Evolutionary conservation across 1,284 basidiomycete species (phyloP), one percentile per base, ranked within the genome.

Genomic region (Chalciporus sp.): DNA sequence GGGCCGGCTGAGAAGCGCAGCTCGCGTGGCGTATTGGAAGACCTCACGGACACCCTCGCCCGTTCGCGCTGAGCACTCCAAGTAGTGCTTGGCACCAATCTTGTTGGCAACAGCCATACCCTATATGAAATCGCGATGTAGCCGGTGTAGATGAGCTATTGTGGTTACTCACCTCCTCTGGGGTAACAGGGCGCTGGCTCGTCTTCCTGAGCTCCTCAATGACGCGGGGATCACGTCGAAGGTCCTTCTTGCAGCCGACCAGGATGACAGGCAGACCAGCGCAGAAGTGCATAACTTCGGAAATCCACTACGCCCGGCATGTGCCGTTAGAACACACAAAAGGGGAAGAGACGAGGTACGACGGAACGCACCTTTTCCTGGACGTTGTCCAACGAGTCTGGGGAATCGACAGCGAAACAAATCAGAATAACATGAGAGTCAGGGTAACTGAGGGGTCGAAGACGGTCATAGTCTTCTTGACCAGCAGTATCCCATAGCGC

Each of bases 401-500:
- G 94, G 52, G 88, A 92, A 78, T 96, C 94, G 60, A 95, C 86
- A 41, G 93, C 90, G 70, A 95, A 96, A 73, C 93, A 95, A 73
- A 96, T 94, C 57, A 96, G 83, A 73, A 95, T 93, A 69, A 95
- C 93, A 71, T 95, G 89, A 20, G 92, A 92, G 76, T 95, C 93
- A 39, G 92, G 93, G 76, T 95, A 95, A 57, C 86, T 90, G 61
- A 95, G 84, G 55, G 94, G 94, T 65, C 94, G 85, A 64, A 96
- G 86, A 66, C 94, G 91, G 75, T 95, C 93, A 70, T 89, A 91
- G 71, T 86, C 85, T 74, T 95, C 94, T 73, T 95, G 93, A 53
- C 94, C 94, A 26, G 94, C 93, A 56, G 94, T 96, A 90, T 96
- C 94, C 94, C 94, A 95, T 59, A 96, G 79, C 28, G 94, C 93